Evolutionary conservation across 176 grass and related monocot genomes (phyloP).

Genomic region (Avena eriantha): DNA sequence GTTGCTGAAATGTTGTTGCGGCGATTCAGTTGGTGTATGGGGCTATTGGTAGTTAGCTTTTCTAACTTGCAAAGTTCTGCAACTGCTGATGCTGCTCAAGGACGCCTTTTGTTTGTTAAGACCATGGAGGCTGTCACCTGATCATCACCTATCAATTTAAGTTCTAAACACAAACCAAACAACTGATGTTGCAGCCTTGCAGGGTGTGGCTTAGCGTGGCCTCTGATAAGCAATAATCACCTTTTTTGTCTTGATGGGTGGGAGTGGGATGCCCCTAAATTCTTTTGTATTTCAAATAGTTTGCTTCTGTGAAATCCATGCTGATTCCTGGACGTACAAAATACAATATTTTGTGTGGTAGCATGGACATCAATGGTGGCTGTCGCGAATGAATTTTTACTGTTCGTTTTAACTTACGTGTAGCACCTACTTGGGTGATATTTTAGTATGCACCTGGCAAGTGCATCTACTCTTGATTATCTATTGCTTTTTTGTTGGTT

Average conservation of each 20-base stretch:
- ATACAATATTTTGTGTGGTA: background rate
- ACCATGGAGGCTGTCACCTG: background rate
- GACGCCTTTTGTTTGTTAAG: background rate
- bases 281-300: background rate
- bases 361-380: background rate
- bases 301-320: background rate
- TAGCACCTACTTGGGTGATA: background rate
- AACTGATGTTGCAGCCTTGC: background rate
- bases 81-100: constrained; percentile 3
- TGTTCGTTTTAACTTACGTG: background rate
- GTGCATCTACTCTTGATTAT: background rate
- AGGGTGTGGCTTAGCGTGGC: background rate
- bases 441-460: background rate
- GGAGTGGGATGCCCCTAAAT: background rate
- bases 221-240: background rate
- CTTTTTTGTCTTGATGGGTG: background rate
- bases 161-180: background rate
- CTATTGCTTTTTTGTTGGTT: background rate
- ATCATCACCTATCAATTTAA: background rate
- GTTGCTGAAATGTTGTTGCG: background rate
- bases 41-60: background rate
- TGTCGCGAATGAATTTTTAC: background rate
- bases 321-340: background rate
- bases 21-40: background rate
- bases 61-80: background rate